Base-by-base conservation (phyloP, 495 filamentous ascomycete genomes). In the Hypoxylon lienhwacheense region DNA sequence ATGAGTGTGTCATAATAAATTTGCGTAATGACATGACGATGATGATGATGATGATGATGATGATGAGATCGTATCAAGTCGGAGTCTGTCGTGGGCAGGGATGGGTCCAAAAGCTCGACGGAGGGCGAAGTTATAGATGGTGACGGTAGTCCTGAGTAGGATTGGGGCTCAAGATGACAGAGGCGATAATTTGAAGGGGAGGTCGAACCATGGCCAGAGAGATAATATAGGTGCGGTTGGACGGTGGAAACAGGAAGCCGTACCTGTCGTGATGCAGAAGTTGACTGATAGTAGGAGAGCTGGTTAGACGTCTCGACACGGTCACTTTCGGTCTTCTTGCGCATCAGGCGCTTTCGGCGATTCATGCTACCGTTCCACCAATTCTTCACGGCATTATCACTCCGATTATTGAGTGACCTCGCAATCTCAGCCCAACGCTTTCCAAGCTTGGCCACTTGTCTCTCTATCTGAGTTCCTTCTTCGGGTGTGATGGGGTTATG, bases 301-400 rank as follows among this genome's bases (percentile, higher is more conserved):
- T 32, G 16, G 1, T 26, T 5, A 15, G 12, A 4, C 3, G 12
- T 4, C 4, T 3, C 25, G 5, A 55, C 55, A 31, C 65, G 48
- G 28, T 47, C 36, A 35, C 16, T 42, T 26, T 53, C 34, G 31
- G 21, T 28, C 37, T 54, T 58, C 44, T 55, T 66, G 52, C 50
- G 70, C 32, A 10, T 33, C 25, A 74, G 40, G 35, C 79, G 73
- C 58, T 73, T 71, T 55, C 80, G 71, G 60, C 91, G 83, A 73
- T 97, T 96, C 84, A 89, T 86, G 65, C 88, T 88, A 25, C 93
- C 92, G 70, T 98, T 97, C 89, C 89, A 97, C 90, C 91, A 97
- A 73, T 98, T 98, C 82, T 98, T 98, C 41, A 98, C 91, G 24
- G 89, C 88, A 66, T 98, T 98, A 77, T 98, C 93, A 73, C 91